Conservation (phyloP, 306 rosid genomes). For the Carpinus viminea region DNA sequence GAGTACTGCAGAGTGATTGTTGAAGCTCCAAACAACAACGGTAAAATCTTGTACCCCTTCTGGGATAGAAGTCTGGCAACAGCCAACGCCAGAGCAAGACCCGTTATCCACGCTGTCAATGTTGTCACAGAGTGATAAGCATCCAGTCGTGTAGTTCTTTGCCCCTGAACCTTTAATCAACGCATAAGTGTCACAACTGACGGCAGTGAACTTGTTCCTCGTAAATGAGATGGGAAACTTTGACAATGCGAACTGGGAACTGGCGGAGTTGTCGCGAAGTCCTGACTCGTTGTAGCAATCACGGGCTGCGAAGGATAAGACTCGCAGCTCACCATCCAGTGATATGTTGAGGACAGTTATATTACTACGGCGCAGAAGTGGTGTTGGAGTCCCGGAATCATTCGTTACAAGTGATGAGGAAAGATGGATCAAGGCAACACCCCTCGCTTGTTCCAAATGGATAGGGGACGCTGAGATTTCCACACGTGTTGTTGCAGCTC, state of each 20-base stretch:
- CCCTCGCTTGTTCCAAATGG: constrained; percentile 22
- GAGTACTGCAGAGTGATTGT: background rate
- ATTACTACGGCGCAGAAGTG: background rate
- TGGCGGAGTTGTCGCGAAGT: background rate
- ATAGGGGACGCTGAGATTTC: constrained; percentile 25
- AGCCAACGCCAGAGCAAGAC: constrained; percentile 22
- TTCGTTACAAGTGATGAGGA: constrained; percentile 14
- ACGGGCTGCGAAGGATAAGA: background rate
- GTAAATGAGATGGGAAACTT: background rate
- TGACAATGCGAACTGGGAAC: background rate
- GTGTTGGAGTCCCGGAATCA: background rate
- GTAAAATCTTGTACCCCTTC: background rate
- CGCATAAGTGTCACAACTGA: constrained; percentile 11
- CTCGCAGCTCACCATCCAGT: constrained; percentile 20
- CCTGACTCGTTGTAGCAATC: background rate
- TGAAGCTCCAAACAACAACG: background rate
- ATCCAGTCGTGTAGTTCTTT: background rate
- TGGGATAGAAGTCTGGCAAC: constrained; percentile 6
- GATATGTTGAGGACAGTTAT: constrained; percentile 14
- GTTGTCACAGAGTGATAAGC: background rate
- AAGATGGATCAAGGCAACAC: constrained; percentile 12
- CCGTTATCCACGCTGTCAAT: background rate
- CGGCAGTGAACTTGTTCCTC: constrained; percentile 13
- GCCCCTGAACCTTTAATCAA: background rate
- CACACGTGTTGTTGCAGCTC: constrained; percentile 20